Evolutionary conservation across 2,329 filamentous ascomycete species (phyloP).

Genomic region (Neofusicoccum laricinum): DNA sequence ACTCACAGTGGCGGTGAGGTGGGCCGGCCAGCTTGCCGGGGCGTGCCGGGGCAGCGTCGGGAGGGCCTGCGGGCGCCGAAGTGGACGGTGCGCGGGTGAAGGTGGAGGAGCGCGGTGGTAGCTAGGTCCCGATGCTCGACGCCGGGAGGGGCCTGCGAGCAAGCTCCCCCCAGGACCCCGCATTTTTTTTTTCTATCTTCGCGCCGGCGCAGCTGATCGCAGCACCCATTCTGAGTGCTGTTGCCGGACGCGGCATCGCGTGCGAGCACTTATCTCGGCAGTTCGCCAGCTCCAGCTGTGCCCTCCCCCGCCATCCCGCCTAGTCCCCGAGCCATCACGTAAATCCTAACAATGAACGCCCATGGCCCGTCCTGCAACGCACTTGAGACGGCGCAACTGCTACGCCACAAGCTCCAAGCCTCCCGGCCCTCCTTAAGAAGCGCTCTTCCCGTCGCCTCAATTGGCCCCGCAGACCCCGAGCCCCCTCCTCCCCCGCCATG

Average conservation of each 20-base stretch:
- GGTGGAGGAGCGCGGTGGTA: neutral
- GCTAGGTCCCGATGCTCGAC: neutral
- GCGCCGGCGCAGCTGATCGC: neutral
- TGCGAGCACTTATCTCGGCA: neutral
- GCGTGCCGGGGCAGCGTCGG: neutral
- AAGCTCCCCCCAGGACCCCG: neutral
- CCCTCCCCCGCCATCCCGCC: neutral
- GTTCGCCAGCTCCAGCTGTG: neutral
- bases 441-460: neutral
- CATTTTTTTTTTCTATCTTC: neutral
- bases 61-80: neutral
- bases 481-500: neutral
- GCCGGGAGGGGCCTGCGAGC: neutral
- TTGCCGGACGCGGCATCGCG: too few species aligned
- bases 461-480: neutral
- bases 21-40: too few species aligned
- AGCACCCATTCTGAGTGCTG: neutral
- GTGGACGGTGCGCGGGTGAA: conserved; percentile 1
- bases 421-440: neutral
- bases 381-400: neutral
- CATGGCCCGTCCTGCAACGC: neutral
- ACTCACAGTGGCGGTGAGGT: neutral
- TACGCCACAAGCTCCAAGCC: too few species aligned
- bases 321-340: neutral
- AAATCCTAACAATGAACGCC: neutral